Evolutionary conservation across 2,329 filamentous ascomycete species (phyloP).

Genomic region (Mariannaea elegans): DNA sequence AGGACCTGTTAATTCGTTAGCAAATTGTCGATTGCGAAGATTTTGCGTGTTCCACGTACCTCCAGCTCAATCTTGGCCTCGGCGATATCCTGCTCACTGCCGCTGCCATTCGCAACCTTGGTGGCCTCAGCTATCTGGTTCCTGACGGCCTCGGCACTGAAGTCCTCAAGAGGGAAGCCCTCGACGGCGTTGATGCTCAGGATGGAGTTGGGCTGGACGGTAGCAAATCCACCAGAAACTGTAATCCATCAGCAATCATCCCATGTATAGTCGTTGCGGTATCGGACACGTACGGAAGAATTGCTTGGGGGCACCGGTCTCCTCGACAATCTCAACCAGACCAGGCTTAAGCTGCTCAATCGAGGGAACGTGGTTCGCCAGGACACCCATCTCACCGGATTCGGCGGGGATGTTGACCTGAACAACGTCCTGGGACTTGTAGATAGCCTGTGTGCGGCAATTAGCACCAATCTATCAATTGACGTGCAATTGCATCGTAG

Average conservation of each 20-base stretch:
- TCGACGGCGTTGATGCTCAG: conserved; percentile 99
- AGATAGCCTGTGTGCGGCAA: conserved; percentile 72
- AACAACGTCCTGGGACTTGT: conserved; percentile 75
- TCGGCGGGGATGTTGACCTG: conserved; percentile 99
- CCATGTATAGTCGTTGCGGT: conserved; percentile 7
- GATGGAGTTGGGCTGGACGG: conserved; percentile 92
- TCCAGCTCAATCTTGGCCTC: conserved; percentile 99
- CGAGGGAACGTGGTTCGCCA: conserved; percentile 97
- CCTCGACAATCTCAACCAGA: conserved; percentile 93
- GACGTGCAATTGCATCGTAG: conserved; percentile 30
- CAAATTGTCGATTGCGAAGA: conserved; percentile 14
- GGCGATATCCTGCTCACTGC: conserved; percentile 96
- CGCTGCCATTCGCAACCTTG: conserved; percentile 89
- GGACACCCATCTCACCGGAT: conserved; percentile 98
- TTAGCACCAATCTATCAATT: conserved; percentile 53
- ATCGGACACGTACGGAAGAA: conserved; percentile 85
- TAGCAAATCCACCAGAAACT: conserved; percentile 97
- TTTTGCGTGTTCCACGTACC: conserved; percentile 60
- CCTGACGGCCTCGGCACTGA: conserved; percentile 89
- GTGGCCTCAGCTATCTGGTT: conserved; percentile 93
- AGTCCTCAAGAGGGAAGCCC: conserved; percentile 93
- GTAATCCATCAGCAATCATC: conserved; percentile 32
- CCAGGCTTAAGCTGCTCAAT: conserved; percentile 99
- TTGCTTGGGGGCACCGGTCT: conserved; percentile 88
- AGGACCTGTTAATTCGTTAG: conserved; percentile 70